Evolutionary conservation across 2,329 filamentous ascomycete genomes (phyloP).

Genomic region (Coniochaeta pulveracea): DNA sequence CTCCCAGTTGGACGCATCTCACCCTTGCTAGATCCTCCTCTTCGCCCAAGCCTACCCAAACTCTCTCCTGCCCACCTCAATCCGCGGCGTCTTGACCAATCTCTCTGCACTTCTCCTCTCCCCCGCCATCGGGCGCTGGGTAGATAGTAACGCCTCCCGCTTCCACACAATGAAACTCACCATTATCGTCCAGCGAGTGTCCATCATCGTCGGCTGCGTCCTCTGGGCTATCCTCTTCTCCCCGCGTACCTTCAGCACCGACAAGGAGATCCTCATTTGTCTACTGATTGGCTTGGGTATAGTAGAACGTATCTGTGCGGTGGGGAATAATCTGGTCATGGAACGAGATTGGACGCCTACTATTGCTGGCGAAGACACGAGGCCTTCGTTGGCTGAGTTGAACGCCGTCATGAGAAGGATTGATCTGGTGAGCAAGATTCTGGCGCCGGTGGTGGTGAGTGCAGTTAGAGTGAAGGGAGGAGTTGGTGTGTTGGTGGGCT

Average conservation of each 20-base stretch:
- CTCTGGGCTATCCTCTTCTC: conserved; percentile 5
- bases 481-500: conserved; percentile 1
- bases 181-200: conserved; percentile 7
- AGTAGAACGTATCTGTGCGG: conserved; percentile 7
- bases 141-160: conserved; percentile 6
- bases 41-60: conserved; percentile 6
- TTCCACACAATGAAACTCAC: conserved; percentile 7
- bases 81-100: conserved; percentile 7
- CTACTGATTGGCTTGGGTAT: conserved; percentile 5
- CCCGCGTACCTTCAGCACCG: background rate
- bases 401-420: conserved; percentile 8
- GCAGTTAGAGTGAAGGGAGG: conserved; percentile 1
- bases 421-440: conserved; percentile 7
- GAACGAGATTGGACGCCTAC: conserved; percentile 8
- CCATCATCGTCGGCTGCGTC: conserved; percentile 5
- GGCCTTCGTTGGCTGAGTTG: conserved; percentile 5
- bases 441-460: conserved; percentile 7
- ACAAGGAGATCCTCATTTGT: conserved; percentile 4
- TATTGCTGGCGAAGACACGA: conserved; percentile 4
- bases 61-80: conserved; percentile 5
- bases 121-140: conserved; percentile 6
- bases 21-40: conserved; percentile 4
- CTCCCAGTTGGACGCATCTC: too few relatives aligned
- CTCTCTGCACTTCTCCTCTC: conserved; percentile 6
- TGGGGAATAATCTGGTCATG: conserved; percentile 7